These are phyloP conservation scores for Haplosporangium sp. DNA, from an alignment of 371 early-diverging fungal genomes.

Conservation along the genomic window DNA sequence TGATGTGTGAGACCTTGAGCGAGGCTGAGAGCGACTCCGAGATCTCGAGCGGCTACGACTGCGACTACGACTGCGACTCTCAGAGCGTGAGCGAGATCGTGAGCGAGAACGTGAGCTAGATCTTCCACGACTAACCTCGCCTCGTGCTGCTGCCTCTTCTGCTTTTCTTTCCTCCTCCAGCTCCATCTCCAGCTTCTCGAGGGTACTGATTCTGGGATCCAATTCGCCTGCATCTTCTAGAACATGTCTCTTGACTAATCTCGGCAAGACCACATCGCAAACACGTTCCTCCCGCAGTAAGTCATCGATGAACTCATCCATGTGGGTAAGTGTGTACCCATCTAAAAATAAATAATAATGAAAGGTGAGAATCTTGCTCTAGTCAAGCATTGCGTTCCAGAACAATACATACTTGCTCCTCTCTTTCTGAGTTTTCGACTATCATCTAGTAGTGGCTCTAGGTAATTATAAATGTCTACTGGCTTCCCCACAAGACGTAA, in stretches of 20 bases:
- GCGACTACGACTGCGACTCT: slow-evolving; percentile 1
- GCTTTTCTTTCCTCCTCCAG: slow-evolving; percentile 62
- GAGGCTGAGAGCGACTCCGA: slow-evolving; percentile 7
- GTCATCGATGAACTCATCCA: slow-evolving; percentile 94
- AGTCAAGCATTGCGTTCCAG: background rate
- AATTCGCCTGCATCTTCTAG: slow-evolving; percentile 91
- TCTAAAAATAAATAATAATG: slow-evolving; percentile 44
- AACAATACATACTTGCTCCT: slow-evolving; percentile 60
- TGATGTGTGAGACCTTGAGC: background rate
- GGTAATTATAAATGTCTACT: slow-evolving; percentile 82
- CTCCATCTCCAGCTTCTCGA: slow-evolving; percentile 85
- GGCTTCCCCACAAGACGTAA: slow-evolving; percentile 83
- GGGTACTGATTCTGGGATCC: slow-evolving; percentile 82
- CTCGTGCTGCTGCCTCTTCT: slow-evolving; percentile 25
- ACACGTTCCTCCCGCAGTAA: slow-evolving; percentile 84
- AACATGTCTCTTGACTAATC: slow-evolving; percentile 79
- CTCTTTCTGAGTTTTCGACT: slow-evolving; percentile 85
- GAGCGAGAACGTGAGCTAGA: slow-evolving; percentile 35
- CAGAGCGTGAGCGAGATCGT: slow-evolving; percentile 25
- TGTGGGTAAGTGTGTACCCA: slow-evolving; percentile 73
- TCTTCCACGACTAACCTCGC: slow-evolving; percentile 14
- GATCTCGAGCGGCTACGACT: slow-evolving; percentile 13
- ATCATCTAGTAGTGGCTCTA: slow-evolving; percentile 91
- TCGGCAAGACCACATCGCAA: slow-evolving; percentile 91
- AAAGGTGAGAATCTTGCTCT: background rate